These are phyloP conservation scores for Cercospora canescens DNA, from an alignment of 2,329 filamentous ascomycete species.

Conservation along the genomic window DNA sequence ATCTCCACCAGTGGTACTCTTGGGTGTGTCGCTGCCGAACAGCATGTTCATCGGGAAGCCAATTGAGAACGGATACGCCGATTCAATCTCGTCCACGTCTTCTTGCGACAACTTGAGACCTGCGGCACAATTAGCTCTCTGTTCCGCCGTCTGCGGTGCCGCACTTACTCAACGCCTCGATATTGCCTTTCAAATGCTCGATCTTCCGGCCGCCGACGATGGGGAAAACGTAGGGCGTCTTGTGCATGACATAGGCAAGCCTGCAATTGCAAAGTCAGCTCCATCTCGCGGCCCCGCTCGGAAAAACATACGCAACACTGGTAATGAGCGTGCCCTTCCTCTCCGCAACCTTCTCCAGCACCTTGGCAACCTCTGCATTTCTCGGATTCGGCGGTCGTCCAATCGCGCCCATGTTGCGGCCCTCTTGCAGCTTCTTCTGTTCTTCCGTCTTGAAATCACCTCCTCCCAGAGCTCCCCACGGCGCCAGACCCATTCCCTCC, in stretches of 20 bases:
- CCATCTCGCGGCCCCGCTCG: no score
- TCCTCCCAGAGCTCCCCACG: constrained; percentile 50
- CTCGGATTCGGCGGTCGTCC: neutral
- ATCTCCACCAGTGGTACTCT: constrained; percentile 32
- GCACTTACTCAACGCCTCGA: constrained; percentile 59
- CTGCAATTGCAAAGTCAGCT: constrained; percentile 3
- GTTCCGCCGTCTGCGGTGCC: neutral
- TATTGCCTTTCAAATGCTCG: constrained; percentile 68
- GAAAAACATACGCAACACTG: constrained; percentile 37
- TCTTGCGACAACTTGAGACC: constrained; percentile 56
- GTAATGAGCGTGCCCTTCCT: constrained; percentile 47
- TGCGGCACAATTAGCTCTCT: neutral
- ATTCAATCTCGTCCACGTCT: constrained; percentile 68
- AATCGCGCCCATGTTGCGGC: constrained; percentile 6
- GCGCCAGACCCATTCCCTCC: constrained; percentile 59
- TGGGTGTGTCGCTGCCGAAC: constrained; percentile 32
- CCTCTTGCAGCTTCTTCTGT: constrained; percentile 14
- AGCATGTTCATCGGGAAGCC: constrained; percentile 68
- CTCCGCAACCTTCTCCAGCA: constrained; percentile 60
- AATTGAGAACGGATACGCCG: constrained; percentile 60
- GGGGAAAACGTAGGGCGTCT: constrained; percentile 66
- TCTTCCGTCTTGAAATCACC: constrained; percentile 47
- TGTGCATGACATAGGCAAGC: constrained; percentile 71
- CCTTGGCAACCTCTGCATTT: constrained; percentile 48
- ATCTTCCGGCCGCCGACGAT: constrained; percentile 69